Evolutionary conservation across 805 yeast species (phyloP).

Genomic region (Candida ortonii): DNA sequence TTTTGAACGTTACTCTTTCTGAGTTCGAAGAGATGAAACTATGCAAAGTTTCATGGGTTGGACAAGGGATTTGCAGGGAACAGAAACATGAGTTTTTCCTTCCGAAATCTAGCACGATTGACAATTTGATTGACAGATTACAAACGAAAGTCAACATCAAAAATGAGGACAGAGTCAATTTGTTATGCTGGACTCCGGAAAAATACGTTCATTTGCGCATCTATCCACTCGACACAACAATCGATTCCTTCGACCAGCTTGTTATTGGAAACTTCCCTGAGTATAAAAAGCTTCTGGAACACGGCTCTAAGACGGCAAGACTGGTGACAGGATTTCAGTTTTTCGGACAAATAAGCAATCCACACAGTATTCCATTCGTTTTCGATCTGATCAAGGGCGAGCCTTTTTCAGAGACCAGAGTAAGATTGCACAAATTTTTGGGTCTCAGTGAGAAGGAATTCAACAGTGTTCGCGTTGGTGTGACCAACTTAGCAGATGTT

Average conservation of each 20-base stretch:
- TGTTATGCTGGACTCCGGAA: slow-evolving; percentile 58
- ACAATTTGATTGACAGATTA: slow-evolving; percentile 53
- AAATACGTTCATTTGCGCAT: slow-evolving; percentile 27
- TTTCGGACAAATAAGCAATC: slow-evolving; percentile 58
- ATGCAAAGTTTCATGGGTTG: slow-evolving; percentile 68
- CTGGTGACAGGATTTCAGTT: slow-evolving; percentile 73
- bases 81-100: slow-evolving; percentile 67
- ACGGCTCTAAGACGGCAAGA: slow-evolving; percentile 29
- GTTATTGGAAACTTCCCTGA: slow-evolving; percentile 48
- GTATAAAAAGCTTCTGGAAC: slow-evolving; percentile 19
- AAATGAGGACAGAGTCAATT: slow-evolving; percentile 42
- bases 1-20: slow-evolving; percentile 66
- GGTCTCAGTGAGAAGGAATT: slow-evolving; percentile 82
- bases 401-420: slow-evolving; percentile 55
- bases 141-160: slow-evolving; percentile 52
- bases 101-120: slow-evolving; percentile 57
- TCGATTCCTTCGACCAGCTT: slow-evolving; percentile 41
- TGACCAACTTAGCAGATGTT: slow-evolving; percentile 40
- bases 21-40: slow-evolving; percentile 76
- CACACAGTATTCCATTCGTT: slow-evolving; percentile 84
- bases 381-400: slow-evolving; percentile 73
- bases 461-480: slow-evolving; percentile 66
- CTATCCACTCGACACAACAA: slow-evolving; percentile 34
- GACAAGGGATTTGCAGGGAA: slow-evolving; percentile 66
- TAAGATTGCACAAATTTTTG: slow-evolving; percentile 62